Percentiles rank a stretch among this genome's conserved stretches.
Conservation (phyloP, 352 stramenopile genomes). For the Globisporangium apiculatum region DNA sequence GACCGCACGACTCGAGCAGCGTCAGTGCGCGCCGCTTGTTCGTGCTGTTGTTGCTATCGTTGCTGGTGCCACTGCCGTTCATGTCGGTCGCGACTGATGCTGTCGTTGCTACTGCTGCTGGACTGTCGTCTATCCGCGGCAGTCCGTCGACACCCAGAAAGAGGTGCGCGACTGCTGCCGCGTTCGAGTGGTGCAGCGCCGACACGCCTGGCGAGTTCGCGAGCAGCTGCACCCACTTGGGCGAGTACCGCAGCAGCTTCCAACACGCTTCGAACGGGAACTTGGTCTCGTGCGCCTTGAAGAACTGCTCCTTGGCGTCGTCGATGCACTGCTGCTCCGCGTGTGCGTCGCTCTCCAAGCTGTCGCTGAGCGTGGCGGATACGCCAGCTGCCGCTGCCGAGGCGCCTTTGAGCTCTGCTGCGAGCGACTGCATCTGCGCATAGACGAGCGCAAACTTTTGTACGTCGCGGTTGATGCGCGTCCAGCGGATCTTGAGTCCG, state of each 20-base stretch:
- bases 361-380: not conserved
- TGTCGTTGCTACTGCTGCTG: not conserved
- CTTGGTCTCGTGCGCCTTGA: conserved; percentile 41
- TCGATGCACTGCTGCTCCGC: conserved; percentile 48
- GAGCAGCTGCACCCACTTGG: conserved; percentile 60
- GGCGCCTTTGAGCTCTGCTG: conserved; percentile 4
- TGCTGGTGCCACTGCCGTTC: conserved; percentile 1
- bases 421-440: conserved; percentile 24
- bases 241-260: conserved; percentile 53
- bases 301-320: conserved; percentile 41
- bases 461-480: conserved; percentile 72
- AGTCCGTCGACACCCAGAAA: conserved; percentile 10
- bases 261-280: conserved; percentile 70
- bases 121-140: conserved; percentile 7
- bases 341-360: conserved; percentile 11
- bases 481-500: conserved; percentile 77
- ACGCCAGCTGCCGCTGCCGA: not conserved
- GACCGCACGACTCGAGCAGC: conserved; percentile 8
- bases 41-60: not conserved
- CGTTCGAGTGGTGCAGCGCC: conserved; percentile 5
- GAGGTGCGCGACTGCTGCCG: not conserved
- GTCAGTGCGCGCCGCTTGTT: conserved; percentile 2
- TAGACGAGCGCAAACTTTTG: conserved; percentile 59
- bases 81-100: not conserved
- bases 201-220: conserved; percentile 28